Evolutionary conservation across 2,329 filamentous ascomycete species (phyloP).

Genomic region (Colletotrichum camelliae): DNA sequence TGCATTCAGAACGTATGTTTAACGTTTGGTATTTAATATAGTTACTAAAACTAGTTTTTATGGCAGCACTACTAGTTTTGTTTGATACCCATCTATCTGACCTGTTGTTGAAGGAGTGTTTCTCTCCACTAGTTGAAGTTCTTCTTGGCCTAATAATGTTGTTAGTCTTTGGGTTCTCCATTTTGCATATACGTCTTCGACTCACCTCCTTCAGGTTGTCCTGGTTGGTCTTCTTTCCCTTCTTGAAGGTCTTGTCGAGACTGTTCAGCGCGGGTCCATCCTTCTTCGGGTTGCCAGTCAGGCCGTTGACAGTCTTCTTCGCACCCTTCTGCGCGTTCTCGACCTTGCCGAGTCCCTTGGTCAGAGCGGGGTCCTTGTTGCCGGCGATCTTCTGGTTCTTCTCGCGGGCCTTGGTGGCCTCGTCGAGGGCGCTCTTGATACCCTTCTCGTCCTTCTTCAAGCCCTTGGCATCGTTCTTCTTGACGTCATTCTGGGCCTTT

Average conservation of each 20-base stretch:
- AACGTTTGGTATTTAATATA: no score
- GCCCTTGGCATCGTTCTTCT: background rate
- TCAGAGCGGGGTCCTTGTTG: background rate
- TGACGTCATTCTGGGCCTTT: background rate
- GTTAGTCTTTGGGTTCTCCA: background rate
- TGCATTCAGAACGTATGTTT: no score
- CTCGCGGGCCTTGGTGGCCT: constrained; percentile 3
- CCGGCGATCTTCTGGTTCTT: constrained; percentile 14
- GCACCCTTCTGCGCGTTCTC: constrained; percentile 5
- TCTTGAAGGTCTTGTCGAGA: background rate
- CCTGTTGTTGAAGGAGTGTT: background rate
- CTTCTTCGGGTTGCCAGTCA: constrained; percentile 10
- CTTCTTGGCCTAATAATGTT: background rate
- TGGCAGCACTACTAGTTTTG: no score
- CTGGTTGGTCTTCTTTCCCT: constrained; percentile 9
- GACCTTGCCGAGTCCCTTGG: constrained; percentile 4
- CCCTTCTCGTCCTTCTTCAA: constrained; percentile 10
- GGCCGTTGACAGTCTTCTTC: background rate
- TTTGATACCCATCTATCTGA: no score
- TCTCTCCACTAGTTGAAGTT: background rate
- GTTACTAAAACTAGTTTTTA: no score
- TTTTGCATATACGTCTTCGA: background rate
- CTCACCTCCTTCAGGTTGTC: constrained; percentile 8
- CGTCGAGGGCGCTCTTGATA: background rate
- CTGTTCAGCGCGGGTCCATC: background rate